Conservation (phyloP, 768 basidiomycete species). For the Leccinellum rugosiceps region DNA sequence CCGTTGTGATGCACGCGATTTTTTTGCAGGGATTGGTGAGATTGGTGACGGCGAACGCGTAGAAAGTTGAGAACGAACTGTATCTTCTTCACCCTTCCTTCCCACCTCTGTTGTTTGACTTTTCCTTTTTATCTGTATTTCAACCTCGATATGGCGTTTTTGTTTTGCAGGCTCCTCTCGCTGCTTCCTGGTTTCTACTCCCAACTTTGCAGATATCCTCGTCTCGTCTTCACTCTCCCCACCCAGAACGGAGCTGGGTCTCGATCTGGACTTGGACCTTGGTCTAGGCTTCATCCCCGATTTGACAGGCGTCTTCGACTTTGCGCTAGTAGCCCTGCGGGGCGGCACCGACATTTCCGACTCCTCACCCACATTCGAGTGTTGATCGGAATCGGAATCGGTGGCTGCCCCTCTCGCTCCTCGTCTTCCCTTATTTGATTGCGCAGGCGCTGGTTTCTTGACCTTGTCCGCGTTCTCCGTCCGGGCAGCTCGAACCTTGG, state of each 20-base stretch:
- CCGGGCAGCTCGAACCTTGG: not conserved
- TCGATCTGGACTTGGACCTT: constrained; percentile 10
- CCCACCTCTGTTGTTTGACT: not conserved
- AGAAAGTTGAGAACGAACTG: not conserved
- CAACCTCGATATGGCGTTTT: not conserved
- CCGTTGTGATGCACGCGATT: constrained; percentile 14
- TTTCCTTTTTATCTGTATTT: not conserved
- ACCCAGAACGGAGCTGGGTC: not conserved
- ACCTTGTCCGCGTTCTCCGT: not conserved
- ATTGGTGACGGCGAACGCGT: constrained; percentile 8
- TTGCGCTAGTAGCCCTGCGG: constrained; percentile 1
- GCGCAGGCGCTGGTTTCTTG: not conserved
- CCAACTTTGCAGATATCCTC: not conserved
- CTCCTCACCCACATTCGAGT: not conserved
- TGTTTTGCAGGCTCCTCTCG: not conserved
- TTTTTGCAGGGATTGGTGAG: constrained; percentile 2
- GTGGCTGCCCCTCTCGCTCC: not conserved
- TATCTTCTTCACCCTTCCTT: not conserved
- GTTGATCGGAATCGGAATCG: not conserved
- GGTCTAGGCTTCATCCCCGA: constrained; percentile 27
- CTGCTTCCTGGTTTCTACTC: not conserved
- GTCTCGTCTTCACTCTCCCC: constrained; percentile 3
- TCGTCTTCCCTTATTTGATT: not conserved
- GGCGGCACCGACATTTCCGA: constrained; percentile 12
- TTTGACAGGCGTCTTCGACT: constrained; percentile 20